Percentiles rank a stretch among this genome's conserved stretches.
Conservation (phyloP, 768 basidiomycete genomes). For the Tulasnella calospora region DNA sequence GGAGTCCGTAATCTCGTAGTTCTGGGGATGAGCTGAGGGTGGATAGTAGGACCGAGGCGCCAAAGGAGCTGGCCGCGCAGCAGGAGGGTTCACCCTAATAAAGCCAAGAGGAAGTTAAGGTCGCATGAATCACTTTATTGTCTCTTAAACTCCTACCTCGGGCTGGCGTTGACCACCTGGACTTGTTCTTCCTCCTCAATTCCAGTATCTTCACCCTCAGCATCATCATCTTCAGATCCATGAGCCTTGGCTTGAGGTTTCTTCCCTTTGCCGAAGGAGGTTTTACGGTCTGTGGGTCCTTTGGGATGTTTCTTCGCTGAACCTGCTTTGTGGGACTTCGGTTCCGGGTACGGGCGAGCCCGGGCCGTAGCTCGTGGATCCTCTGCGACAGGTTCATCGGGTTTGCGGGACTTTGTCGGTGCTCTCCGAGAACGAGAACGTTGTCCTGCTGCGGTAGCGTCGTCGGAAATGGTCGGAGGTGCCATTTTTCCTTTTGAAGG, state of each 20-base stretch:
- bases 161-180: not conserved
- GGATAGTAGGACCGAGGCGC: conserved; percentile 18
- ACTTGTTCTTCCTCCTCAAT: conserved; percentile 5
- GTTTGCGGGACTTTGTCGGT: not conserved
- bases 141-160: not conserved
- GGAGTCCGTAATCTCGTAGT: not conserved
- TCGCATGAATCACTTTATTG: not conserved
- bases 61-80: not conserved
- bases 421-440: not conserved
- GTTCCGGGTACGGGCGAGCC: conserved; percentile 6
- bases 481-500: conserved; percentile 8
- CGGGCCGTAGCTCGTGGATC: not conserved
- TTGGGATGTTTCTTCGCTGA: not conserved
- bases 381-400: not conserved
- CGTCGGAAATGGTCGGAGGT: conserved; percentile 2
- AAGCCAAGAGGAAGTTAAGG: not conserved
- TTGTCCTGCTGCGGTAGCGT: not conserved
- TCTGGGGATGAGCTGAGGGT: conserved; percentile 6
- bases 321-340: not conserved
- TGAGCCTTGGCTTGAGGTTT: not conserved
- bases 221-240: not conserved
- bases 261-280: not conserved
- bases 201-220: not conserved
- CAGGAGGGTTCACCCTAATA: not conserved
- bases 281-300: not conserved